Conservation (phyloP, 208 protist species). For the Balamuthia mandrillaris region DNA sequence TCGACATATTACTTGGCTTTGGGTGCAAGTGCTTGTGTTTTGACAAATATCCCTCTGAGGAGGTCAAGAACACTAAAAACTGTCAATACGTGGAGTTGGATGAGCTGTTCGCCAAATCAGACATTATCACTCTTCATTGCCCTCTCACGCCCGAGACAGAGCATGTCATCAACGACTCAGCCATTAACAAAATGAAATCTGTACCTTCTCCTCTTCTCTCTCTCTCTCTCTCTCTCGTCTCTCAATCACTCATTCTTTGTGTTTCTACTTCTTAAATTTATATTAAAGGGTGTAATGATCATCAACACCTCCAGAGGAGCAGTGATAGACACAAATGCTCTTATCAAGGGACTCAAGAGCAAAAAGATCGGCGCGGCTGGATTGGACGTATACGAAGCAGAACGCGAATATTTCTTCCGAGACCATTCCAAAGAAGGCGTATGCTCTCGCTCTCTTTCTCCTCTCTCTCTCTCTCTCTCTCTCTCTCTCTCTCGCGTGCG, state of each 20-base stretch:
- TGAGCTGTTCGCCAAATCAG: slow-evolving; percentile 63
- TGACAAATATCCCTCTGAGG: slow-evolving; percentile 61
- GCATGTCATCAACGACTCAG: slow-evolving; percentile 70
- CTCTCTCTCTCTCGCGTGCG: background rate
- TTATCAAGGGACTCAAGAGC: slow-evolving; percentile 64
- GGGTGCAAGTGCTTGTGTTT: slow-evolving; percentile 61
- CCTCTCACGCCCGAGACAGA: slow-evolving; percentile 61
- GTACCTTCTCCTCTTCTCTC: background rate
- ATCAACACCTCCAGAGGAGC: slow-evolving; percentile 74
- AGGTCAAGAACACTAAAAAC: slow-evolving; percentile 32
- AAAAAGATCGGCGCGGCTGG: slow-evolving; percentile 60
- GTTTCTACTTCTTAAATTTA: no score
- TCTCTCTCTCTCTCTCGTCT: background rate
- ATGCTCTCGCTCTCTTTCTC: background rate
- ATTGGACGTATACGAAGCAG: slow-evolving; percentile 76
- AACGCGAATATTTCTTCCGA: slow-evolving; percentile 69
- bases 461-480: background rate
- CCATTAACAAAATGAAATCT: slow-evolving; percentile 68
- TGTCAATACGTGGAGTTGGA: slow-evolving; percentile 53
- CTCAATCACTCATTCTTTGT: background rate
- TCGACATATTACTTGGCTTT: slow-evolving; percentile 64
- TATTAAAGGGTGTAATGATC: slow-evolving; percentile 64
- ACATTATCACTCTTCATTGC: slow-evolving; percentile 75
- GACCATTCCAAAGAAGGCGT: slow-evolving; percentile 37
- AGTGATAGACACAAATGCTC: slow-evolving; percentile 66